Base-by-base conservation (phyloP, 768 basidiomycete genomes). In the Boletus reticulatus region DNA sequence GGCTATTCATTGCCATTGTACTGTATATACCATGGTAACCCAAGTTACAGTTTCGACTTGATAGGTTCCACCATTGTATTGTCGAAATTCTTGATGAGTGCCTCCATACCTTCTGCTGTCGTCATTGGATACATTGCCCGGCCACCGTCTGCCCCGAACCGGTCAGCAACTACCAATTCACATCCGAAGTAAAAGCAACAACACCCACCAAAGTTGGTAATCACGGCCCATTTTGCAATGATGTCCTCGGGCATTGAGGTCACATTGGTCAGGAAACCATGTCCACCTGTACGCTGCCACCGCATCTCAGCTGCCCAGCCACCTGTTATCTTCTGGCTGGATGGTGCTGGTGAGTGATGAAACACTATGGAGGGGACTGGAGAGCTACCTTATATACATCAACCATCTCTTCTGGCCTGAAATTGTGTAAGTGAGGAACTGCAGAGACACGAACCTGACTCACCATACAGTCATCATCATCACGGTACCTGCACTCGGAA, bases 221-320 rank as follows among this genome's bases (percentile, higher is more conserved):
- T 89, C 48, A 76, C 72, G 43, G 80, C 77, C 95, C 94, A 98
- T 65, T 93, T 88, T 27, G 78, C 71, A 14, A 87, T 67, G 47
- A 98, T 78, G 52, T 87, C 84, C 72, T 98, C 97, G 0, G 94
- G 90, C 9, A 84, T 85, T 58, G 89, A 80, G 4, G 80, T 77
- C 55, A 79, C 80, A 67, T 87, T 87, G 36, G 87, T 81, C 6
- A 94, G 88, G 84, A 98, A 98, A 8, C 89, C 88, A 65, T 87
- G 75, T 11, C 95, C 97, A 2, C 87, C 89, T 9, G 92, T 78
- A 14, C 93, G 84, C 71, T 98, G 90, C 95, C 96, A 99, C 54
- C 96, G 81, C 32, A 89, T 87, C 71, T 94, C 85, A 1, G 92
- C 92, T 4, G 89, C 88, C 91, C 94, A 98, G 0, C 96, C 97